Conservation (phyloP, 768 basidiomycete genomes). For the Hygrophorus pudorinus region DNA sequence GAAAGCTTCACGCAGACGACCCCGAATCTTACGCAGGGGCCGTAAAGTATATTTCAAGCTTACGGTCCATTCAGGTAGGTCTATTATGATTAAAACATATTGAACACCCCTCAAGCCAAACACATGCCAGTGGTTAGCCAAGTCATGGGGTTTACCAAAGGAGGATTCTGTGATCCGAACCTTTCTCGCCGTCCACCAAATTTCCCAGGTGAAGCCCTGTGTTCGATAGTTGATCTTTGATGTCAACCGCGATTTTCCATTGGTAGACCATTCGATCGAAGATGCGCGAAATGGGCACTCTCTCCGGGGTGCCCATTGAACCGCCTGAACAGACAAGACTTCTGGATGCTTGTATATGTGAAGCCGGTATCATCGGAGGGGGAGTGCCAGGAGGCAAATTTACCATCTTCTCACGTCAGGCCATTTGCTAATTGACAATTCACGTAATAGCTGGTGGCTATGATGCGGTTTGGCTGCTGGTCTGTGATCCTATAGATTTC, state of each 20-base stretch:
- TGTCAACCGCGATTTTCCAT: neutral
- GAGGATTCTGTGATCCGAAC: slow-evolving; percentile 38
- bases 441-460: slow-evolving; percentile 76
- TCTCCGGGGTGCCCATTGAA: slow-evolving; percentile 79
- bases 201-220: slow-evolving; percentile 41
- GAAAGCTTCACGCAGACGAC: slow-evolving; percentile 37
- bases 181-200: slow-evolving; percentile 47
- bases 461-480: slow-evolving; percentile 92
- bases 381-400: slow-evolving; percentile 91
- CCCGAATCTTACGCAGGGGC: slow-evolving; percentile 40
- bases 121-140: slow-evolving; percentile 43
- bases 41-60: slow-evolving; percentile 52
- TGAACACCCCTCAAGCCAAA: neutral
- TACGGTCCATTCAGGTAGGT: slow-evolving; percentile 47
- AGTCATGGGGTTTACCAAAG: slow-evolving; percentile 37
- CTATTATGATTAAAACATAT: neutral
- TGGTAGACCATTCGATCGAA: slow-evolving; percentile 59
- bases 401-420: neutral
- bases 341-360: slow-evolving; percentile 63
- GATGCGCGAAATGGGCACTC: slow-evolving; percentile 79
- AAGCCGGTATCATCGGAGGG: slow-evolving; percentile 84
- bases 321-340: slow-evolving; percentile 79
- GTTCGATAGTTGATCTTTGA: neutral
- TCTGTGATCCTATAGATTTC: slow-evolving; percentile 48
- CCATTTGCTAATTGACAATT: neutral